Evolutionary conservation across 78 protist species (phyloP).

Genomic region (Dictyostelium brefeldianum): DNA sequence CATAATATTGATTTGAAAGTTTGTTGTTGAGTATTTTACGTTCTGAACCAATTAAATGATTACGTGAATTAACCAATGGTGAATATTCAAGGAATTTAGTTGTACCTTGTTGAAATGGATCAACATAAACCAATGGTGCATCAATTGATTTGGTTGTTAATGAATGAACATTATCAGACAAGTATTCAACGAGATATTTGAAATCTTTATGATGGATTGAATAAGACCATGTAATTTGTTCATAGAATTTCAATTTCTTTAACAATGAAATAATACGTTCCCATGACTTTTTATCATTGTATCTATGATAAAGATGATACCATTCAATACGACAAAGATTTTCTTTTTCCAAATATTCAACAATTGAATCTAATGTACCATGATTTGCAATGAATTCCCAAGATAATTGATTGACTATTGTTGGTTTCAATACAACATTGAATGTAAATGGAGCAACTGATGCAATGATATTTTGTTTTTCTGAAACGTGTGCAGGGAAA

Average conservation of each 20-base stretch:
- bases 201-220: conserved; percentile 38
- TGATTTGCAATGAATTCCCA: conserved; percentile 70
- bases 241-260: conserved; percentile 22
- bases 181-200: not conserved
- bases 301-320: conserved; percentile 28
- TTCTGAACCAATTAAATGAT: conserved; percentile 66
- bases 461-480: conserved; percentile 51
- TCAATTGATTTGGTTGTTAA: not conserved
- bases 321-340: conserved; percentile 34
- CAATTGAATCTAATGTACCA: conserved; percentile 31
- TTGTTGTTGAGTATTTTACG: conserved; percentile 62
- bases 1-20: conserved; percentile 32
- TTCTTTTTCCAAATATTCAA: conserved; percentile 35
- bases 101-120: conserved; percentile 26
- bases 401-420: conserved; percentile 71
- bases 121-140: not conserved
- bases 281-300: conserved; percentile 30
- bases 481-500: conserved; percentile 67
- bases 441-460: conserved; percentile 36
- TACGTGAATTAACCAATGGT: conserved; percentile 73
- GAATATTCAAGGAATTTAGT: conserved; percentile 52
- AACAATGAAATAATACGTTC: conserved; percentile 14
- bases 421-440: conserved; percentile 47
- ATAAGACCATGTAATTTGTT: conserved; percentile 25
- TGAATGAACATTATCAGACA: not conserved